These are phyloP conservation scores for Phytophthora nicotianae DNA, from an alignment of 352 stramenopile species.

Conservation along the genomic window DNA sequence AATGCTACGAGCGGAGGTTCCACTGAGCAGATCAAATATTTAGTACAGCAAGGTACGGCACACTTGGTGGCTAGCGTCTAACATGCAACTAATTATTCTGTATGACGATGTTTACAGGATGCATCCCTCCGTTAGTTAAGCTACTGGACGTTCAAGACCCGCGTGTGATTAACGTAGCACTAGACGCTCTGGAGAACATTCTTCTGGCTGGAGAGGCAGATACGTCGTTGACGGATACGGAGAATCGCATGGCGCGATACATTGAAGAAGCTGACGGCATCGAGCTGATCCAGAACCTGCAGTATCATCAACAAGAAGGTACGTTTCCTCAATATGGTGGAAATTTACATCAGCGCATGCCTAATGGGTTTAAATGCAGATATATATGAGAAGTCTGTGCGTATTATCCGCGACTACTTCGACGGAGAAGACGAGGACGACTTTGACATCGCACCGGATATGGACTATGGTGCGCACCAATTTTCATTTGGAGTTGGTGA, in stretches of 20 bases:
- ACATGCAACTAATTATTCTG: neutral
- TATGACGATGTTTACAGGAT: conserved; percentile 55
- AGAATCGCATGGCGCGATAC: conserved; percentile 96
- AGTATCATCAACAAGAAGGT: conserved; percentile 97
- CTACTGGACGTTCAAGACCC: conserved; percentile 92
- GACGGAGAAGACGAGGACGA: conserved; percentile 97
- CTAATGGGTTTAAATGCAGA: conserved; percentile 42
- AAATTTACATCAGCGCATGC: neutral
- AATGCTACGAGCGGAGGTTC: conserved; percentile 82
- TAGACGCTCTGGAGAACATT: conserved; percentile 98
- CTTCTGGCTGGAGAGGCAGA: conserved; percentile 88
- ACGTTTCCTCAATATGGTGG: conserved; percentile 20
- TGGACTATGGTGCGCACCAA: conserved; percentile 55
- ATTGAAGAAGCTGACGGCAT: conserved; percentile 97
- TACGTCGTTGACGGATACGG: conserved; percentile 67
- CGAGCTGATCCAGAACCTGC: conserved; percentile 97
- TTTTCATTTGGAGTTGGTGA: conserved; percentile 69
- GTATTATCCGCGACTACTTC: conserved; percentile 98
- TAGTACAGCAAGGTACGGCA: conserved; percentile 92
- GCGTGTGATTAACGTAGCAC: conserved; percentile 96
- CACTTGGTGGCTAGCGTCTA: neutral
- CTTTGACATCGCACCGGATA: conserved; percentile 58
- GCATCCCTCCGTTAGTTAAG: conserved; percentile 97
- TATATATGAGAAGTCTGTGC: conserved; percentile 94
- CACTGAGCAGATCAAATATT: conserved; percentile 95